Evolutionary conservation across 768 basidiomycete species (phyloP), one percentile per base, ranked within the genome.

Genomic region (Leucosporidium scottii): DNA sequence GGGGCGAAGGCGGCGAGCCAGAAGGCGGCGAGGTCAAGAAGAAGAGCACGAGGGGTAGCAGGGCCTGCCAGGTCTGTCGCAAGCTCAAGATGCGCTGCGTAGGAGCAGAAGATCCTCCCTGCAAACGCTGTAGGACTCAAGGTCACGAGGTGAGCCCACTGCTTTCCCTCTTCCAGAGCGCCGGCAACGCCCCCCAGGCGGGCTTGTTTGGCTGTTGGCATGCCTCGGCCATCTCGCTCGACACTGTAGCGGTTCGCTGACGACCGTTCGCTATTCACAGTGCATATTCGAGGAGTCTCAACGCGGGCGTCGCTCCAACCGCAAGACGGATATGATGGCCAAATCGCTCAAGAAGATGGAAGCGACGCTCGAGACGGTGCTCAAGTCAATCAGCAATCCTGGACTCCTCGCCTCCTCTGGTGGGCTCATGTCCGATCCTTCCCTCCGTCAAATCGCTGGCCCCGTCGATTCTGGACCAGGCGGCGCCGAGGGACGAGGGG

Each of bases 241-340:
- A 28, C 18, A 23, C n/a, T 48, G 36, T 39, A 27, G 48, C 20
- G 1, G 3, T 39, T 5, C 34, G 27, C 25, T 25, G 44, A 27
- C 17, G 8, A 4, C 15, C 2, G 59, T 4, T 4, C 55, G 39
- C 8, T 7, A 0, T 36, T 23, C 23, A 34, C 64, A 71, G 73
- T 99, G 96, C 76, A 85, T 96, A 54, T 98, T 99, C 71, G 93
- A 98, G 80, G 94, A 97, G 77, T 91, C 89, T 2, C 93, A 97
- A 77, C 84, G 96, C 58, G 96, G 96, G 51, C 94, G 62, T 25
- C 47, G 74, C 28, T 67, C 62, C n/a, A 71, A 73, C 54, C 68
- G 70, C 53, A 75, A 75, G 57, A 69, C 73, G 3, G 74, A 75
- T 34, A 67, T 67, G 15, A 75, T 75, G 74, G 75, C 76, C 47